Evolutionary conservation across 1,284 basidiomycete species (phyloP), one percentile per base, ranked within the genome.

Genomic region (Sanguinoderma infundibulare): DNA sequence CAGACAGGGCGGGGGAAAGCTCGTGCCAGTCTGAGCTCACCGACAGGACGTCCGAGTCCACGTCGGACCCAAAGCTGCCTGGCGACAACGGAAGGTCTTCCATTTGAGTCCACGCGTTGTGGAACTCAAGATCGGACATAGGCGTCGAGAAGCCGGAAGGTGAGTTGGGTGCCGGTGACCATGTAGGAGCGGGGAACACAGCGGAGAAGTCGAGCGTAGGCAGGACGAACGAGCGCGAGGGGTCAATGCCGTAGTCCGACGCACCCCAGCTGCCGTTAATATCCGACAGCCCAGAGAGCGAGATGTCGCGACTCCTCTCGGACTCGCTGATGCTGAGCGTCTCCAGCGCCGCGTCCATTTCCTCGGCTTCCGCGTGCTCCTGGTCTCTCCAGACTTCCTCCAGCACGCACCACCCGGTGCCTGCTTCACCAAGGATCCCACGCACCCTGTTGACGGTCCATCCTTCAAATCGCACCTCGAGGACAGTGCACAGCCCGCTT

Each of bases 171-270:
- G 51, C 62, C 42, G 49, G 70, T 26, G 62, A 55, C 59, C 69
- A 60, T 62, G 68, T 58, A 3, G 60, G 61, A 3, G 60, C 65
- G 3, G 67, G 56, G 65, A 76, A 76, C 24, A 72, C 74, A 14
- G 77, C 73, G 0, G 88, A 89, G 65, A 91, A 82, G 71, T 92
- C 89, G 57, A 92, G 79, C 0, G 85, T 89, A 2, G 90, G 90
- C 15, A 92, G 73, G 12, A 91, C 74, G 62, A 92, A 81, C 2
- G 86, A 87, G 35, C 79, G 75, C 1, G 86, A 73, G 1, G 85
- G 83, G 69, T 87, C 84, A 52, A 74, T 74, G 55, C 58, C 72
- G 3, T 57, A 52, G 10, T 58, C 39, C 1, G 54, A 49, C 32
- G 59, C 51, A 12, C 53, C 61, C 56, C 59, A 63, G 57, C 61